These are phyloP conservation scores for Fusarium continuum DNA, from an alignment of 2,329 filamentous ascomycete species.

Conservation along the genomic window DNA sequence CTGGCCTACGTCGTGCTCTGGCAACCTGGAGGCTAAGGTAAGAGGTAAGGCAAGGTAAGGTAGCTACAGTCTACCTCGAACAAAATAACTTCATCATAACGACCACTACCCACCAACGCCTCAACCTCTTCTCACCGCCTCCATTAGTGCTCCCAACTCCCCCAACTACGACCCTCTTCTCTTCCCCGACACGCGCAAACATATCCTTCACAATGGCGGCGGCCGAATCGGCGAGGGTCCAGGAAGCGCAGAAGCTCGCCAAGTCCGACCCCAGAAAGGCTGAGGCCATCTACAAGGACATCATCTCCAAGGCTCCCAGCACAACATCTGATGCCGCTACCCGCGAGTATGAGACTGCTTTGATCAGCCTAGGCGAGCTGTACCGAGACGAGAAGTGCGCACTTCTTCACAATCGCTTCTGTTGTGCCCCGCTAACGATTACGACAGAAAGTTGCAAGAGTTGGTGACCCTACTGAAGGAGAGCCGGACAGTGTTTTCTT, in stretches of 20 bases:
- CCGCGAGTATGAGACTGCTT: conserved; percentile 88
- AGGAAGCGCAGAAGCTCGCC: conserved; percentile 86
- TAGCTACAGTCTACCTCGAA: conserved; percentile 32
- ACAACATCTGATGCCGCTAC: conserved; percentile 84
- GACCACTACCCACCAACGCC: conserved; percentile 10
- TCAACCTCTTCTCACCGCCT: not conserved
- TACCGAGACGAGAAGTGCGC: conserved; percentile 88
- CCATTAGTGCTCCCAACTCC: not conserved
- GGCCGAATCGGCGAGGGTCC: conserved; percentile 73
- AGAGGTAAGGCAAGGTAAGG: too few species aligned
- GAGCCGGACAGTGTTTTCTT: conserved; percentile 89
- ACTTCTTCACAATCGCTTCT: not conserved
- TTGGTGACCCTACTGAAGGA: conserved; percentile 90
- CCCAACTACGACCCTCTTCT: not conserved
- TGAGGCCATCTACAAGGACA: conserved; percentile 87
- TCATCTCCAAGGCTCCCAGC: conserved; percentile 85
- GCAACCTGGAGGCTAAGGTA: conserved; percentile 48
- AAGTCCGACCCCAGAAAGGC: conserved; percentile 85
- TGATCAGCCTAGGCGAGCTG: conserved; percentile 89
- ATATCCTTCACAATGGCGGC: conserved; percentile 59
- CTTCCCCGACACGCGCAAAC: conserved; percentile 18
- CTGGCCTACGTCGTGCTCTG: conserved; percentile 49
- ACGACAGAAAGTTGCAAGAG: conserved; percentile 76
- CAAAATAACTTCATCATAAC: conserved; percentile 32
- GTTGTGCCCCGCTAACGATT: conserved; percentile 21